Conservation (phyloP, 805 yeast genomes). For the Tetrapisispora taiwanensis region DNA sequence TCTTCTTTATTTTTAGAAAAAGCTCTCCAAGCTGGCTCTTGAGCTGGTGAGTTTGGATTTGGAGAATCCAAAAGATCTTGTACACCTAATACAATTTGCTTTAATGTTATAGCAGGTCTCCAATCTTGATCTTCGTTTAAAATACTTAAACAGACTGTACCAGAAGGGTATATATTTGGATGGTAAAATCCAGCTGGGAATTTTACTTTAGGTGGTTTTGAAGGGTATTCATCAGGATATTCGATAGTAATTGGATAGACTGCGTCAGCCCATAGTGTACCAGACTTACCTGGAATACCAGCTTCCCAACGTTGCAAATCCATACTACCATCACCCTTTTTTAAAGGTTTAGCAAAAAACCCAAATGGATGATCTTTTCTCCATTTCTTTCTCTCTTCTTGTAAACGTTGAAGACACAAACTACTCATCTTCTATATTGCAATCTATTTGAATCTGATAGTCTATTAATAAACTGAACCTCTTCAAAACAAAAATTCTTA, state of each 20-base stretch:
- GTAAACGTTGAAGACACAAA: constrained; percentile 72
- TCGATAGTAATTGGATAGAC: constrained; percentile 70
- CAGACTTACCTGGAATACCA: constrained; percentile 88
- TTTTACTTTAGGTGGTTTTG: constrained; percentile 90
- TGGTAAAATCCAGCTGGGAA: constrained; percentile 89
- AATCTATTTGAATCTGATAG: too few species aligned
- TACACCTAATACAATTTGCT: constrained; percentile 81
- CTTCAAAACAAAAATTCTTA: too few species aligned
- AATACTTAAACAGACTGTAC: constrained; percentile 88
- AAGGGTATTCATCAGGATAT: constrained; percentile 89
- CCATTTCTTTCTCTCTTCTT: constrained; percentile 95
- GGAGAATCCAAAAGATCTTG: constrained; percentile 87
- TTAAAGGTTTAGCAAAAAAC: constrained; percentile 83
- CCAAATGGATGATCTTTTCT: constrained; percentile 98
- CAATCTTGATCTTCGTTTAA: constrained; percentile 94
- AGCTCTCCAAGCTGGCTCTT: constrained; percentile 91
- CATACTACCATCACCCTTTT: constrained; percentile 69
- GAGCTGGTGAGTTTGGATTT: constrained; percentile 94
- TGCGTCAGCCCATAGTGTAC: constrained; percentile 86
- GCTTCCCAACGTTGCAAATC: constrained; percentile 86
- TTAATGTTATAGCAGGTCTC: constrained; percentile 92
- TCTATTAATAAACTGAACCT: too few species aligned
- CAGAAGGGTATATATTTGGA: constrained; percentile 96
- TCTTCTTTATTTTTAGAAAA: constrained; percentile 55
- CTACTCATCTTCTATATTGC: constrained; percentile 31